These are phyloP conservation scores for Rhododendron griersonianum DNA, from an alignment of 148 eudicot species.

Conservation along the genomic window DNA sequence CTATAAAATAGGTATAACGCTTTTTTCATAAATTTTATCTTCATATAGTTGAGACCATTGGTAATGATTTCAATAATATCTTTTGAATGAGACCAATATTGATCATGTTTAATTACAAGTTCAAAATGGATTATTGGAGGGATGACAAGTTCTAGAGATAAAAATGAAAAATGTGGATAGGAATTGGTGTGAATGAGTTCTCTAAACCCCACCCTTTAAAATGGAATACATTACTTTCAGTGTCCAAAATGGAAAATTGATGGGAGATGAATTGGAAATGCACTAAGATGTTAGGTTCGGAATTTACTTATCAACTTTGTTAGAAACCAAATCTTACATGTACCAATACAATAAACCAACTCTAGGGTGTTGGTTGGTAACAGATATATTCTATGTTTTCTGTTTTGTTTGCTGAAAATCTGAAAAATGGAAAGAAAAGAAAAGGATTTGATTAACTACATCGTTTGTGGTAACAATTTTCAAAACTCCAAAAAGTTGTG, in stretches of 20 bases:
- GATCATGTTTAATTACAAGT: background rate
- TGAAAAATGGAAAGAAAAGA: too few relatives aligned
- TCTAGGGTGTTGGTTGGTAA: too few relatives aligned
- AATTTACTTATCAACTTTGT: too few relatives aligned
- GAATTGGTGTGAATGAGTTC: background rate
- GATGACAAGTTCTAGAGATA: background rate
- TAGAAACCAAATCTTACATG: too few relatives aligned
- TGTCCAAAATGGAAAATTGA: too few relatives aligned
- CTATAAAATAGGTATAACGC: background rate
- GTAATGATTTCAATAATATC: background rate
- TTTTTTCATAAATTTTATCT: background rate
- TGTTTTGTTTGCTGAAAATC: too few relatives aligned
- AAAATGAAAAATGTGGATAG: background rate
- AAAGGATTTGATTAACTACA: too few relatives aligned
- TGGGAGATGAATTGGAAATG: background rate
- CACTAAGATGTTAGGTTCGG: background rate
- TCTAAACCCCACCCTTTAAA: background rate
- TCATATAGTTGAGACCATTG: background rate
- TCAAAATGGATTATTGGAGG: background rate
- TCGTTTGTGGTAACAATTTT: too few relatives aligned
- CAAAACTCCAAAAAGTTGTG: too few relatives aligned
- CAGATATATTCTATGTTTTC: too few relatives aligned
- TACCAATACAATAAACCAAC: too few relatives aligned
- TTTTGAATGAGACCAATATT: background rate
- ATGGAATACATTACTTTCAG: background rate